phyloP scores from a whole-genome alignment of 805 yeast species.

The Hanseniaspora lindneri region DNA sequence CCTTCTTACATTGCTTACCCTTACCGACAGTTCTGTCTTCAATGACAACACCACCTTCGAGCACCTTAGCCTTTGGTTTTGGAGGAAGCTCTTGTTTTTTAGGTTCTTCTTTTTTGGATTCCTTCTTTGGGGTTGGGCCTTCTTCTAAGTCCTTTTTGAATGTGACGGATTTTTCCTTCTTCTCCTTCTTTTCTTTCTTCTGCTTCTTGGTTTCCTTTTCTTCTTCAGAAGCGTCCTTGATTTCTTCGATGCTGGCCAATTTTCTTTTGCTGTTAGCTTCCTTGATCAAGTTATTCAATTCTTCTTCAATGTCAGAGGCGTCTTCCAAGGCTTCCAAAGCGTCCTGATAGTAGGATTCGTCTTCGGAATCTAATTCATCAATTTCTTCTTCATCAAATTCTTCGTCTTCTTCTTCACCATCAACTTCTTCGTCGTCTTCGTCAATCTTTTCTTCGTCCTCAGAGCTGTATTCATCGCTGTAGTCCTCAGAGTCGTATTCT shows the following conservation, averaged over 20 bases:
- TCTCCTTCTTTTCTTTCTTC: slow-evolving; percentile 29
- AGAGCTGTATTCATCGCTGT: slow-evolving; percentile 30
- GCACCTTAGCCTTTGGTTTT: slow-evolving; percentile 54
- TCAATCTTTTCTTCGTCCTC: slow-evolving; percentile 34
- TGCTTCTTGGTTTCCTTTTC: slow-evolving; percentile 22
- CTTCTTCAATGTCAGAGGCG: slow-evolving; percentile 57
- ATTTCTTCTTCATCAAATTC: slow-evolving; percentile 52
- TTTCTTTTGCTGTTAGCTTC: slow-evolving; percentile 31
- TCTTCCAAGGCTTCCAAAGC: slow-evolving; percentile 55
- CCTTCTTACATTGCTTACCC: slow-evolving; percentile 79
- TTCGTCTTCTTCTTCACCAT: slow-evolving; percentile 46
- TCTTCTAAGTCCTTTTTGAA: slow-evolving; percentile 86
- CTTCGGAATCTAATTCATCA: slow-evolving; percentile 24
- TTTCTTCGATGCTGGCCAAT: slow-evolving; percentile 28
- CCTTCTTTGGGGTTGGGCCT: slow-evolving; percentile 61
- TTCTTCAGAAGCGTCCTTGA: slow-evolving; percentile 26
- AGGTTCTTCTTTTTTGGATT: slow-evolving; percentile 19
- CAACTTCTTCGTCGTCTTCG: slow-evolving; percentile 45
- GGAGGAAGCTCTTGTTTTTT: slow-evolving; percentile 18
- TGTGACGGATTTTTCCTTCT: slow-evolving; percentile 63
- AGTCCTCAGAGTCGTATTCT: slow-evolving; percentile 39
- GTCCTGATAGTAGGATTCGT: slow-evolving; percentile 32
- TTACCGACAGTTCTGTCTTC: slow-evolving; percentile 88
- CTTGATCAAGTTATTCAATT: slow-evolving; percentile 63
- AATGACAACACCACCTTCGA: slow-evolving; percentile 83